Conservation (phyloP, 2,329 filamentous ascomycete genomes). For the Dendryphion nanum region DNA sequence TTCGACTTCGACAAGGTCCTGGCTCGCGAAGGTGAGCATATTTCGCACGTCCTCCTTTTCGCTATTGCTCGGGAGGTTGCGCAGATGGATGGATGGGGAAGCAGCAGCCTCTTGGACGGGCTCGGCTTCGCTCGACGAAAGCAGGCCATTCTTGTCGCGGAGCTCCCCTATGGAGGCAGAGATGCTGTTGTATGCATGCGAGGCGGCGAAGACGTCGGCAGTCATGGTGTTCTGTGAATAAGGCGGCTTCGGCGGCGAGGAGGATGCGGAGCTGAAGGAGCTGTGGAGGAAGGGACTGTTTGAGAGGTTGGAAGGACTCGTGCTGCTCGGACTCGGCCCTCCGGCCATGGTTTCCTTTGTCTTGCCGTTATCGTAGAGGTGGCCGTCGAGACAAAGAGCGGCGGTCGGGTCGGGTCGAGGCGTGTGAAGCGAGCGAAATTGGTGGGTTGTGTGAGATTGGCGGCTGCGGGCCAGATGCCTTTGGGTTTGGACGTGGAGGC, state of each 20-base stretch:
- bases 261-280: constrained; percentile 40
- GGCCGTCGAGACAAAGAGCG: constrained; percentile 32
- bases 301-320: constrained; percentile 40
- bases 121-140: constrained; percentile 37
- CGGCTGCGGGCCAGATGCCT: constrained; percentile 17
- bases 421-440: constrained; percentile 18
- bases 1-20: constrained; percentile 60
- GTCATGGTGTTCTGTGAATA: constrained; percentile 38
- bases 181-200: constrained; percentile 40
- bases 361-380: constrained; percentile 23
- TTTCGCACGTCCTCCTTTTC: constrained; percentile 59
- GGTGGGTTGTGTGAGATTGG: constrained; percentile 8
- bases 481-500: constrained; percentile 12
- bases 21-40: constrained; percentile 62
- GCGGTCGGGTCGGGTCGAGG: constrained; percentile 13
- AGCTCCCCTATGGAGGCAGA: constrained; percentile 43
- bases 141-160: constrained; percentile 37
- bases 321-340: constrained; percentile 43
- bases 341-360: constrained; percentile 41
- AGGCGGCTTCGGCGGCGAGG: constrained; percentile 37
- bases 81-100: constrained; percentile 51
- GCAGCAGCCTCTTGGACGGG: constrained; percentile 20
- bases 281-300: constrained; percentile 40
- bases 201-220: constrained; percentile 41
- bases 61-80: constrained; percentile 59